Evolutionary conservation across 2,329 filamentous ascomycete genomes (phyloP), one percentile per base, ranked within the genome.

Genomic region (Claviceps cyperi): DNA sequence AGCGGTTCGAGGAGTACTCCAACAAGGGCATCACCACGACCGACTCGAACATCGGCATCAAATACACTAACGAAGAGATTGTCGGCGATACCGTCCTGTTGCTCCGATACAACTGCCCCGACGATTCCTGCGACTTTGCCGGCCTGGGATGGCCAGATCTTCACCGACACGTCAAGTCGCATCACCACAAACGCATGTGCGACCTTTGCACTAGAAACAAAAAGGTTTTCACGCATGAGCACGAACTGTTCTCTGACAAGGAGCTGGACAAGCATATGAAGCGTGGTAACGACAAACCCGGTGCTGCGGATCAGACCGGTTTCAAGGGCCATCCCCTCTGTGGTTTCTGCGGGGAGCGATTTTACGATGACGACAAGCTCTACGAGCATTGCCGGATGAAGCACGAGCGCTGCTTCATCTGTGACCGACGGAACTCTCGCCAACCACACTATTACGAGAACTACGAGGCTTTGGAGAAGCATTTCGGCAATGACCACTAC

Each of bases 161-260:
- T 48, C 74, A 77, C 57, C 70, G 89, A 58, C 88, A 98, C 72
- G 91, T 96, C 51, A 85, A 84, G 62, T 79, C 73, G 48, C 78
- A 77, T 51, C 92, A 98, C 69, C 76, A 83, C 55, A 94, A 91
- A 69, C 83, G 86, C 63, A 90, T 94, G 83, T 94, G 86, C 66
- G 88, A 95, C 65, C 74, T 95, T 11, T 96, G 90, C 67, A 77
- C 90, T 6, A 75, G 89, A 53, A 90, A 96, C 71, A 98, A 98
- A 69, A 96, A 95, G 62, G 89, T 96, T 36, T 98, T 98, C 59
- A 96, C 92, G 1, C 92, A 98, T 67, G 92, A 98, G 67, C 92
- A 98, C 63, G 87, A 94, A 55, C 75, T 98, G 1, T 97, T 96
- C 64, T 84, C 86, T 1, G 77, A 81, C 54, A 78, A 82, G 55